These are phyloP conservation scores for Pyricularia sp. DNA, from an alignment of 2,329 filamentous ascomycete species.

Conservation along the genomic window DNA sequence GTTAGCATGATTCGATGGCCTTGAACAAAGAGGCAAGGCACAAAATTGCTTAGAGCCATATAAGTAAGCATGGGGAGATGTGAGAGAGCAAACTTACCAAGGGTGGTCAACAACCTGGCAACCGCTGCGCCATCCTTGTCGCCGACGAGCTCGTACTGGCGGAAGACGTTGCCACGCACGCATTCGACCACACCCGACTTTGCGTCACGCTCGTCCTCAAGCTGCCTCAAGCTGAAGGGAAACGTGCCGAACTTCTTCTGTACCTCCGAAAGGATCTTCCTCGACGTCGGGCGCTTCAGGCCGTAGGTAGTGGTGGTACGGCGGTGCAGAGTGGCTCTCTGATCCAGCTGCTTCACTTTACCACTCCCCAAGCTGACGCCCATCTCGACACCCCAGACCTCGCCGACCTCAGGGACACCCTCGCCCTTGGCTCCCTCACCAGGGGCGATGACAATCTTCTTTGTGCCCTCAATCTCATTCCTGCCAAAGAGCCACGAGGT, in stretches of 20 bases:
- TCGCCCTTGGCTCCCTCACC: slow-evolving; percentile 84
- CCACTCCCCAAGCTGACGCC: slow-evolving; percentile 81
- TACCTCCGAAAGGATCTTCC: slow-evolving; percentile 85
- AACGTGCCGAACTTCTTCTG: slow-evolving; percentile 96
- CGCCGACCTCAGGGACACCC: slow-evolving; percentile 72
- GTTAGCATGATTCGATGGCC: slow-evolving; percentile 2
- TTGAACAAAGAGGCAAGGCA: not conserved
- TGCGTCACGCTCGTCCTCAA: slow-evolving; percentile 93
- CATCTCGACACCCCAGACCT: slow-evolving; percentile 97
- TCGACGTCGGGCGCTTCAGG: slow-evolving; percentile 85
- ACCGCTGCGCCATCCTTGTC: slow-evolving; percentile 84
- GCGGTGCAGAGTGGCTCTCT: slow-evolving; percentile 83
- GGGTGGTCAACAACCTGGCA: slow-evolving; percentile 74
- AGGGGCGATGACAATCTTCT: slow-evolving; percentile 92
- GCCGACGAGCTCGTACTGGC: slow-evolving; percentile 90
- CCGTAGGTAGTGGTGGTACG: slow-evolving; percentile 84
- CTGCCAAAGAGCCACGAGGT: slow-evolving; percentile 94
- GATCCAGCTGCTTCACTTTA: slow-evolving; percentile 85
- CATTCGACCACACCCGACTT: slow-evolving; percentile 94
- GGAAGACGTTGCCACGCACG: slow-evolving; percentile 80
- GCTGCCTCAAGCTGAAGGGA: slow-evolving; percentile 92
- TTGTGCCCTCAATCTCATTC: slow-evolving; percentile 93
- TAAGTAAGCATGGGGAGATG: slow-evolving; percentile 5
- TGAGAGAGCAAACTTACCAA: slow-evolving; percentile 52
- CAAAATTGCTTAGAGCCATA: slow-evolving; percentile 4